A percentile compares a stretch with the other conserved stretches of the same genome.
Evolutionary conservation across 2,329 filamentous ascomycete species (phyloP).

Genomic region (Elsinoe australis): DNA sequence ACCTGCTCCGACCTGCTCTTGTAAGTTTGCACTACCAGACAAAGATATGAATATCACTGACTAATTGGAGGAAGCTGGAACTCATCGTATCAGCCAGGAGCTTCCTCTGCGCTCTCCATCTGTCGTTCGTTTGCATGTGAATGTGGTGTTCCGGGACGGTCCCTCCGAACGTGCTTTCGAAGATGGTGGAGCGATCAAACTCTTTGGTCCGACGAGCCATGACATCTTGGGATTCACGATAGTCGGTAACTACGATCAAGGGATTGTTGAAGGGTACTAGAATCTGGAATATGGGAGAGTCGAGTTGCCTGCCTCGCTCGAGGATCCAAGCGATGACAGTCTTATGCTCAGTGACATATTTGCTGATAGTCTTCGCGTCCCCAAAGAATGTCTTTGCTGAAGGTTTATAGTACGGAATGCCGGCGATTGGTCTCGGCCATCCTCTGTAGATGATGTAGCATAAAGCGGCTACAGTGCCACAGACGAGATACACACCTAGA

Average conservation of each 20-base stretch:
- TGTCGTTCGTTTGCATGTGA: slow-evolving; percentile 23
- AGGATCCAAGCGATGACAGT: slow-evolving; percentile 18
- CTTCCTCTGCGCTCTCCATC: slow-evolving; percentile 23
- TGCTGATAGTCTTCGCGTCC: too few species aligned
- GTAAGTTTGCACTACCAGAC: background rate
- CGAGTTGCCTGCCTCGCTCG: slow-evolving; percentile 21
- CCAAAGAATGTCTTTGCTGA: too few species aligned
- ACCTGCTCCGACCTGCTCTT: slow-evolving; percentile 23
- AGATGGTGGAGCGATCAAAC: slow-evolving; percentile 38
- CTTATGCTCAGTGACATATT: slow-evolving; percentile 23
- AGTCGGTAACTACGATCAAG: slow-evolving; percentile 40
- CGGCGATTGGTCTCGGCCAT: too few species aligned
- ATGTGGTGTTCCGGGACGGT: slow-evolving; percentile 25
- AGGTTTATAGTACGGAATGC: too few species aligned
- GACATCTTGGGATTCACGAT: slow-evolving; percentile 39
- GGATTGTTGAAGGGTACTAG: slow-evolving; percentile 39
- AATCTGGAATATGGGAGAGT: slow-evolving; percentile 42
- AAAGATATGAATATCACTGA: background rate
- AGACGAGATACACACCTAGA: too few species aligned
- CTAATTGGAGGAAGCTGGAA: slow-evolving; percentile 24
- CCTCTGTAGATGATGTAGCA: too few species aligned
- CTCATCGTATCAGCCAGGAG: slow-evolving; percentile 28
- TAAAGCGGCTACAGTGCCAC: too few species aligned
- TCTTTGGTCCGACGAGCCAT: slow-evolving; percentile 39
- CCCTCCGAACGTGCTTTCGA: slow-evolving; percentile 25